Evolutionary conservation across 1,139 yeast genomes (phyloP).

Genomic region (Pichia cactophila): DNA sequence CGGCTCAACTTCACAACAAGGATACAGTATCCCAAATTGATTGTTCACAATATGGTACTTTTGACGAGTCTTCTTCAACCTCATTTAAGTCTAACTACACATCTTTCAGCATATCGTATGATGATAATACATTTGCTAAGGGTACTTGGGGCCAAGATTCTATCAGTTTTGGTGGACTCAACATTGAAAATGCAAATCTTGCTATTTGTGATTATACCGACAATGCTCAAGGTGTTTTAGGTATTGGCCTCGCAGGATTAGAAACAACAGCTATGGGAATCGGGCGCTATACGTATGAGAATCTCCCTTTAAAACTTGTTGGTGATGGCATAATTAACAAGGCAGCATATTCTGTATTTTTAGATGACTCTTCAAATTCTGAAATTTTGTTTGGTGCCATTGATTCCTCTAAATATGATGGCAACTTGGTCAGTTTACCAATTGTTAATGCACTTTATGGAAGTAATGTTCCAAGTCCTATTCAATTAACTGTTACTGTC

Average conservation of each 20-base stretch:
- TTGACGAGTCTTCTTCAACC: conserved; percentile 38
- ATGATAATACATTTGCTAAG: conserved; percentile 51
- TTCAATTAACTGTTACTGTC: conserved; percentile 41
- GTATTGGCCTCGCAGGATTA: conserved; percentile 50
- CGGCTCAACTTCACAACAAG: not conserved
- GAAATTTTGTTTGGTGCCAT: conserved; percentile 50
- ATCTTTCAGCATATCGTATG: conserved; percentile 48
- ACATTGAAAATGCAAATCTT: conserved; percentile 41
- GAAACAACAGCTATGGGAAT: conserved; percentile 33
- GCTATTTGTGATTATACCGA: conserved; percentile 52
- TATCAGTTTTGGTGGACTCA: conserved; percentile 36
- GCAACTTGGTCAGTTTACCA: conserved; percentile 40
- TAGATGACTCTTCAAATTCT: conserved; percentile 37
- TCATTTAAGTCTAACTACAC: conserved; percentile 42
- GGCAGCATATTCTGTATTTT: conserved; percentile 47
- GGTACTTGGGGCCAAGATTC: conserved; percentile 64
- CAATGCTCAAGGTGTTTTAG: conserved; percentile 52
- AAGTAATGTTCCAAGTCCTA: conserved; percentile 26
- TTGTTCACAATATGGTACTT: conserved; percentile 43
- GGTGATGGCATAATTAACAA: conserved; percentile 45
- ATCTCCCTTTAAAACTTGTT: conserved; percentile 51
- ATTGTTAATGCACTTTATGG: conserved; percentile 32
- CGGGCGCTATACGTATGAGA: conserved; percentile 34
- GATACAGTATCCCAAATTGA: conserved; percentile 15
- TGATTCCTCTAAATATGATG: conserved; percentile 45